Conservation (phyloP, 495 filamentous ascomycete genomes). For the Xylaria bambusicola region DNA sequence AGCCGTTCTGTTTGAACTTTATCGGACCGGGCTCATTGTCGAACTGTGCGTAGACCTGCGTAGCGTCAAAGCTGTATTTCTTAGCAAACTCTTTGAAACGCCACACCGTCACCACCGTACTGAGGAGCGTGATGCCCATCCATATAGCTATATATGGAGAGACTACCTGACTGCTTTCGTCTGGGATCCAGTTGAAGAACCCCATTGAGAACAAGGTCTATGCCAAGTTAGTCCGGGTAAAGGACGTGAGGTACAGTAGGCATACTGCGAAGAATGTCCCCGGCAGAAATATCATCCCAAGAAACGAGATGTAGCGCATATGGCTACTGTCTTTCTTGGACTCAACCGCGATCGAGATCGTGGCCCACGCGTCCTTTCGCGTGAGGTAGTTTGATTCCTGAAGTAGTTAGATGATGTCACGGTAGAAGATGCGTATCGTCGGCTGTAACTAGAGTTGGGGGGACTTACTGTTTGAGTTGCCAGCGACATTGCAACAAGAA, state of each 20-base stretch:
- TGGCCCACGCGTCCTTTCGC: constrained; percentile 9
- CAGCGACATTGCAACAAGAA: constrained; percentile 16
- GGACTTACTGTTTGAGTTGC: constrained; percentile 18
- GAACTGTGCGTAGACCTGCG: not conserved
- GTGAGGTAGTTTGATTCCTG: constrained; percentile 21
- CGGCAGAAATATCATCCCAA: constrained; percentile 24
- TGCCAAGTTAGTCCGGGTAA: not conserved
- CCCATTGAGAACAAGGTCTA: constrained; percentile 22
- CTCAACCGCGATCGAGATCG: constrained; percentile 16
- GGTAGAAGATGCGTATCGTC: not conserved
- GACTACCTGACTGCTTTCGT: constrained; percentile 13
- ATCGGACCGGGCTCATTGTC: not conserved
- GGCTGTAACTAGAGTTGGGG: not conserved
- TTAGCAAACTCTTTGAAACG: not conserved
- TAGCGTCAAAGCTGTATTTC: not conserved
- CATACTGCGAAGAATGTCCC: constrained; percentile 23
- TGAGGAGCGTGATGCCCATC: constrained; percentile 1
- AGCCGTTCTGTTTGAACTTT: not conserved
- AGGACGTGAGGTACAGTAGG: not conserved
- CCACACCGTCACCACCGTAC: constrained; percentile 2
- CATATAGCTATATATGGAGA: constrained; percentile 18
- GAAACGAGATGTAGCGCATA: constrained; percentile 17
- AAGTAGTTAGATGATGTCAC: not conserved
- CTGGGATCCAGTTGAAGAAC: constrained; percentile 19
- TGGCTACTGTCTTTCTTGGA: constrained; percentile 23